Evolutionary conservation across 1,139 yeast species (phyloP).

Genomic region (Candida smagusa): DNA sequence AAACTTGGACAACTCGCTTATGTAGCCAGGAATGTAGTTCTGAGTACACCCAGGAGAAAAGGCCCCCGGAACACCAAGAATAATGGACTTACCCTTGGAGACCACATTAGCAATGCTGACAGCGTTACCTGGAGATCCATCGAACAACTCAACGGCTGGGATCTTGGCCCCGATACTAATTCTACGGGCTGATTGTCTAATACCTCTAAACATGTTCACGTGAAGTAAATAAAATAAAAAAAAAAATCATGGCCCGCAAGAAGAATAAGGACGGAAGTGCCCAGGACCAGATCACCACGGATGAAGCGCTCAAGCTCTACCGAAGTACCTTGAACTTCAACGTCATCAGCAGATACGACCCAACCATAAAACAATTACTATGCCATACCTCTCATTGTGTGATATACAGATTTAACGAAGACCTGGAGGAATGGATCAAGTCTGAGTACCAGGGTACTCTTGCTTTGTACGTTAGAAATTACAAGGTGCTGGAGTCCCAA

Average conservation of each 20-base stretch:
- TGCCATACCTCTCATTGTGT: constrained; percentile 79
- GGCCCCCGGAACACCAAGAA: constrained; percentile 90
- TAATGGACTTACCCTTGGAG: constrained; percentile 49
- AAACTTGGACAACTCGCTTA: constrained; percentile 49
- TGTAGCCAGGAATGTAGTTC: constrained; percentile 75
- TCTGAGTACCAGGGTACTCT: constrained; percentile 78
- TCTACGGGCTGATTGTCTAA: constrained; percentile 16
- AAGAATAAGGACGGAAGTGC: constrained; percentile 7
- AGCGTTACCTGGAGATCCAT: constrained; percentile 66
- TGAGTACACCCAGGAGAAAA: constrained; percentile 84
- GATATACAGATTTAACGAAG: constrained; percentile 66
- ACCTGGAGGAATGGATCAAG: constrained; percentile 74
- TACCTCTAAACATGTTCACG: constrained; percentile 2
- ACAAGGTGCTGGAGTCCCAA: constrained; percentile 27
- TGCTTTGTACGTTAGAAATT: constrained; percentile 70
- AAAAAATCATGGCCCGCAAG: constrained; percentile 3
- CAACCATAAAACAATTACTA: constrained; percentile 68
- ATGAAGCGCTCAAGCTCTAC: constrained; percentile 53
- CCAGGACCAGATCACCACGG: constrained; percentile 19
- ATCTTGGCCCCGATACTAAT: constrained; percentile 53
- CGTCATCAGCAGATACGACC: constrained; percentile 83
- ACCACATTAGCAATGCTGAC: constrained; percentile 60
- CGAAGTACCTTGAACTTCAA: constrained; percentile 72
- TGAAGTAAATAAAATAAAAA: background rate
- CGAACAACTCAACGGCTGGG: constrained; percentile 56